A percentile compares a stretch with the other conserved stretches of the same genome.
phyloP scores from a whole-genome alignment of 2,329 filamentous ascomycete species.

The Pyrenophora seminiperda region DNA sequence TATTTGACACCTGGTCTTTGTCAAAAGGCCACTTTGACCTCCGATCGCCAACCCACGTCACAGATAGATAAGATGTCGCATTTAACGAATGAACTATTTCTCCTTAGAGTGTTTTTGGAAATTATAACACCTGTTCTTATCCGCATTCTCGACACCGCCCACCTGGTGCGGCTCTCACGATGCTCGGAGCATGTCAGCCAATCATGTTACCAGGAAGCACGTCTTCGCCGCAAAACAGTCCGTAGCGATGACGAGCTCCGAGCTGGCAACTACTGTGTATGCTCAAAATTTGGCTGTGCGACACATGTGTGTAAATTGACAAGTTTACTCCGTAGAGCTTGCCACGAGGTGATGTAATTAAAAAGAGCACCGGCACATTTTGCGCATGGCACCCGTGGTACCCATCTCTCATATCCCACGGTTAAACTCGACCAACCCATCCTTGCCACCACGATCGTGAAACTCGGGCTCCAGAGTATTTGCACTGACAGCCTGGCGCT shows the following conservation, averaged over 20 bases:
- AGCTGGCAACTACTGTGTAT: background rate
- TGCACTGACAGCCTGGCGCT: constrained; percentile 80
- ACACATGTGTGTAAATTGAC: background rate
- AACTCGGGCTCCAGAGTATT: constrained; percentile 84
- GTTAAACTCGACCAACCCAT: constrained; percentile 93
- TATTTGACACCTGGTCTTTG: constrained; percentile 40
- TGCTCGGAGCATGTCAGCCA: constrained; percentile 9
- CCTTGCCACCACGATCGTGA: constrained; percentile 75
- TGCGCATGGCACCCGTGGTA: background rate
- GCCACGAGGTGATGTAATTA: background rate
- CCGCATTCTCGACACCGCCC: background rate
- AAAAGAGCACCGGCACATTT: constrained; percentile 1
- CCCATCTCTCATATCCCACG: constrained; percentile 72
- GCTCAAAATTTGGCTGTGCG: background rate
- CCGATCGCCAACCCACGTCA: constrained; percentile 23
- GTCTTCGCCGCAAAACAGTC: constrained; percentile 16
- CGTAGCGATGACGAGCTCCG: background rate
- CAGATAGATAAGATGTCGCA: constrained; percentile 17
- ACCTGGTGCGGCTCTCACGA: constrained; percentile 3
- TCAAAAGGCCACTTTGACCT: constrained; percentile 42
- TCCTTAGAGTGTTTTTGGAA: constrained; percentile 15
- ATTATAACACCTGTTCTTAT: constrained; percentile 12
- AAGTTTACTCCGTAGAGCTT: background rate
- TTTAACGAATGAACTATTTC: constrained; percentile 15
- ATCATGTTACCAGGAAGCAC: constrained; percentile 20